These are phyloP conservation scores for Pythium diclinum DNA, from an alignment of 352 stramenopile species.

Conservation along the genomic window DNA sequence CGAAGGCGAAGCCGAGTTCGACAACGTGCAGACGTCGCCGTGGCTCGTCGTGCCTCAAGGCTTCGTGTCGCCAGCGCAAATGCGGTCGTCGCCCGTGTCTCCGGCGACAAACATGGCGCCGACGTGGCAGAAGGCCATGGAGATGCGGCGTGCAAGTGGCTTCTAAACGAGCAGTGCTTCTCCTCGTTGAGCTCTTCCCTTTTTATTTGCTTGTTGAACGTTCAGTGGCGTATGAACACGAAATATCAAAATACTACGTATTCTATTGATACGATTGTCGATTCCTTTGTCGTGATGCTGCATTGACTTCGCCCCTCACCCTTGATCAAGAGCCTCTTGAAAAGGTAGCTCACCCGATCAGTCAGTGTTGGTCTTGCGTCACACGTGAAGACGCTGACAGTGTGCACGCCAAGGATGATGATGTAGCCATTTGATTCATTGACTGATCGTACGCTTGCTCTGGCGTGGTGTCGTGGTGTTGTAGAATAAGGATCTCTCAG, in stretches of 20 bases:
- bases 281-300: background rate
- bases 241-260: constrained; percentile 11
- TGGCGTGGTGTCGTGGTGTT: background rate
- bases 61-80: constrained; percentile 25
- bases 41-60: constrained; percentile 46
- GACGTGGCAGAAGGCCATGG: constrained; percentile 38
- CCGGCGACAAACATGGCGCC: constrained; percentile 9
- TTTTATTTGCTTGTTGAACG: background rate
- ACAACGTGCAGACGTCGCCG: constrained; percentile 34
- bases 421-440: background rate
- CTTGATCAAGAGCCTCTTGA: no score
- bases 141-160: constrained; percentile 38
- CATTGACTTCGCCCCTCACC: background rate
- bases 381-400: background rate
- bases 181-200: background rate
- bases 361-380: no score
- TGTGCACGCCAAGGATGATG: background rate
- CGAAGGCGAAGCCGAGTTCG: constrained; percentile 35
- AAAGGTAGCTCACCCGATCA: no score
- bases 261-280: background rate
- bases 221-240: background rate
- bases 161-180: constrained; percentile 16
- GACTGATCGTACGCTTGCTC: background rate
- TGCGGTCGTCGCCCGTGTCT: constrained; percentile 11
- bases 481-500: background rate